Evolutionary conservation across 139 green algal genomes (phyloP).

Genomic region (Tetraselmis striata): DNA sequence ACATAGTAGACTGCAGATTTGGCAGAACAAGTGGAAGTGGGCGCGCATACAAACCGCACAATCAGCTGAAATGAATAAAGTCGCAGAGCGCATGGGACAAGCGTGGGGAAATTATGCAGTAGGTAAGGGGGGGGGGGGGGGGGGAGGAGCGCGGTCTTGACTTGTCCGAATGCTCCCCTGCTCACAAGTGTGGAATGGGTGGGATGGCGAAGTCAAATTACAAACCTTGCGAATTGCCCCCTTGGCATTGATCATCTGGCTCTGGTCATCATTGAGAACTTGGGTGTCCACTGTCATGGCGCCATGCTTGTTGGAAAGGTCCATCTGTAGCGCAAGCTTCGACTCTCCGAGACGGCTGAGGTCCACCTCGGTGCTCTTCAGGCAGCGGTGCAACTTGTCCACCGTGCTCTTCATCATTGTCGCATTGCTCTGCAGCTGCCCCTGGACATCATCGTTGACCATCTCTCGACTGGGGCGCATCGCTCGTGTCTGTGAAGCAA

Average conservation of each 20-base stretch:
- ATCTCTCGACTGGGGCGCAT: neutral
- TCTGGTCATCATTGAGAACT: neutral
- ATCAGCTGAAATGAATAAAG: no score
- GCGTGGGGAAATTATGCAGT: no score
- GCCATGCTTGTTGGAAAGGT: neutral
- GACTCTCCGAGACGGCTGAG: neutral
- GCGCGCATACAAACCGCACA: no score
- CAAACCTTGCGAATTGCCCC: neutral
- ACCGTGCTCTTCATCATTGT: neutral
- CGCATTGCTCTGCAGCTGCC: neutral
- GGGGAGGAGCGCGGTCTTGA: no score
- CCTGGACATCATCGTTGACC: neutral
- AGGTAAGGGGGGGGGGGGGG: no score
- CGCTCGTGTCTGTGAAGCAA: neutral
- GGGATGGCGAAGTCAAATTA: no score
- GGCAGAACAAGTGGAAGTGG: no score
- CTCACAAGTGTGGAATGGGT: no score
- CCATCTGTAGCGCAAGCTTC: neutral
- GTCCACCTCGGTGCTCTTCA: neutral
- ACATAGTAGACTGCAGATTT: neutral
- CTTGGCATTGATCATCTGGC: neutral
- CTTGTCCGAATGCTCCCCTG: no score
- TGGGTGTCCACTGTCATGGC: neutral
- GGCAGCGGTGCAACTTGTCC: neutral
- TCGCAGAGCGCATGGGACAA: no score